phyloP scores from a whole-genome alignment of 805 yeast species.

The Metschnikowia noctiluminum region DNA sequence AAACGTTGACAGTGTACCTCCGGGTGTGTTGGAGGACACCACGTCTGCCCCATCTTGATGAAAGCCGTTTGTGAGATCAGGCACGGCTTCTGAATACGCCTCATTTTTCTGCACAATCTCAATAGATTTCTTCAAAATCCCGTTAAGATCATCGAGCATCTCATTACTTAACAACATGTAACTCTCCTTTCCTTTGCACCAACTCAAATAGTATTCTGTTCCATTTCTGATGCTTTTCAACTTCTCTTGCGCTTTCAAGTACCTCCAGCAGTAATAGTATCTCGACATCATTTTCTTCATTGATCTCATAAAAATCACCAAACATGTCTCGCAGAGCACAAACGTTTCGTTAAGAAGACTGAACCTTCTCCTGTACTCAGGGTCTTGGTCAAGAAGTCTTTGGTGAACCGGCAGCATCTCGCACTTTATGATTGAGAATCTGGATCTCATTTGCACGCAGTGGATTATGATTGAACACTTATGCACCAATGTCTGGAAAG shows the following conservation, averaged over 20 bases:
- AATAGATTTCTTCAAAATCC: constrained; percentile 8
- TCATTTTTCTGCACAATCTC: constrained; percentile 4
- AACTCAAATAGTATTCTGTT: constrained; percentile 14
- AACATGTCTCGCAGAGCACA: constrained; percentile 13
- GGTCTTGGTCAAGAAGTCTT: constrained; percentile 2
- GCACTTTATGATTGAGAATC: constrained; percentile 13
- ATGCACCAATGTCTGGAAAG: constrained; percentile 16
- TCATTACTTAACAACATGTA: constrained; percentile 11
- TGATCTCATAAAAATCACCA: constrained; percentile 8
- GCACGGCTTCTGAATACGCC: constrained; percentile 1
- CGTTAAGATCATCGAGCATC: constrained; percentile 16
- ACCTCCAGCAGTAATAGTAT: constrained; percentile 21
- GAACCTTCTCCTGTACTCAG: constrained; percentile 11
- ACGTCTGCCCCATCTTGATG: constrained; percentile 1
- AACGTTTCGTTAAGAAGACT: constrained; percentile 13
- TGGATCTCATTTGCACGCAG: constrained; percentile 11
- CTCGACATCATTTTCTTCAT: constrained; percentile 15
- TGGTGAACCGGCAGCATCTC: constrained; percentile 12
- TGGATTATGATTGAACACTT: constrained; percentile 16
- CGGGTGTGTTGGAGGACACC: background rate
- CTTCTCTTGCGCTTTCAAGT: constrained; percentile 15
- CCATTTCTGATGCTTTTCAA: constrained; percentile 13
- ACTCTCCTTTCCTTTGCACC: constrained; percentile 17
- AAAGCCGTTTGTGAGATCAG: background rate
- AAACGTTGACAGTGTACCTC: background rate